These are phyloP conservation scores for Aspergillus pseudonomiae DNA, from an alignment of 2,329 filamentous ascomycete genomes.

Conservation along the genomic window DNA sequence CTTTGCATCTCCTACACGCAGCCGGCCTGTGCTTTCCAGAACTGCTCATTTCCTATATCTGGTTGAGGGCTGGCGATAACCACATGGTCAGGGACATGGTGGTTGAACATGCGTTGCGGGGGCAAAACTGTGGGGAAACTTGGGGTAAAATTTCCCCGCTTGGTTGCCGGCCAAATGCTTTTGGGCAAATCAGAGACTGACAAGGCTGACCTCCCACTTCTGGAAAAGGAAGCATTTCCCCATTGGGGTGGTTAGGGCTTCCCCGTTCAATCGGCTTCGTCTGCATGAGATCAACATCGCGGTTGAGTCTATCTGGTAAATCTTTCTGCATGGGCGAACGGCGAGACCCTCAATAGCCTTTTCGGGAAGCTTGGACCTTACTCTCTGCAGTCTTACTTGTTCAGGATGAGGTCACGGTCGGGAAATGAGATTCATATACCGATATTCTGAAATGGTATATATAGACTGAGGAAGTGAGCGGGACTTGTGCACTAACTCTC, in stretches of 20 bases:
- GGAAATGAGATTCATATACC: neutral
- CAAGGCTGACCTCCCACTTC: too few relatives aligned
- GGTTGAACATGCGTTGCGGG: neutral
- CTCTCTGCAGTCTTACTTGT: neutral
- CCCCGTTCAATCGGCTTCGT: neutral
- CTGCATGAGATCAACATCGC: neutral
- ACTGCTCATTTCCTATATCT: neutral
- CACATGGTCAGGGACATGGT: neutral
- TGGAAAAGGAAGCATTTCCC: neutral
- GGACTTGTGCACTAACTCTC: neutral
- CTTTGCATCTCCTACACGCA: conserved; percentile 1
- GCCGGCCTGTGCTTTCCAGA: neutral
- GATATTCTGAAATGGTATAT: neutral
- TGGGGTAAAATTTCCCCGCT: conserved; percentile 1
- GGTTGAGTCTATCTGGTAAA: neutral
- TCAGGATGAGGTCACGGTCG: neutral
- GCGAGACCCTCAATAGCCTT: neutral
- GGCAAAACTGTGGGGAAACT: neutral
- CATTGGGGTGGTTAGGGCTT: neutral
- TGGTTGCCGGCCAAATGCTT: neutral
- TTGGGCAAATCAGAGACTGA: too few relatives aligned
- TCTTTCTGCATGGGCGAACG: neutral
- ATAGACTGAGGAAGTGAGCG: neutral
- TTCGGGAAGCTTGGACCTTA: neutral
- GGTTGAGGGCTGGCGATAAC: neutral